phyloP scores from a whole-genome alignment of 2,329 filamentous ascomycete genomes.

The Alternaria gaisen region DNA sequence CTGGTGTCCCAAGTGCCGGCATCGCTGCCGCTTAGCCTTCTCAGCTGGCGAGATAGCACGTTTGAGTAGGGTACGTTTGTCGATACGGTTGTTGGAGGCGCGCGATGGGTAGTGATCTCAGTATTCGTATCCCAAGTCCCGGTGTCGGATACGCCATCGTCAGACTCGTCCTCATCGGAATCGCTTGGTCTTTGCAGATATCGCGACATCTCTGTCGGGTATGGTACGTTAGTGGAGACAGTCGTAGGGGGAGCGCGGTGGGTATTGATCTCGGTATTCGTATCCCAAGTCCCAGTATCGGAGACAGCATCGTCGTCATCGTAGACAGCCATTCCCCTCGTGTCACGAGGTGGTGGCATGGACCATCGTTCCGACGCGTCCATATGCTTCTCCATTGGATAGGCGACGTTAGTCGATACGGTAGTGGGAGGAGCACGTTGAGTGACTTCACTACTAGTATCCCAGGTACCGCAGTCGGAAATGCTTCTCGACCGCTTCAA shows the following conservation, averaged over 20 bases:
- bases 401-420: conserved; percentile 13
- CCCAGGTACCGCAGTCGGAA: conserved; percentile 15
- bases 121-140: conserved; percentile 13
- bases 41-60: conserved; percentile 3
- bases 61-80: conserved; percentile 15
- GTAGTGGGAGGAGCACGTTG: conserved; percentile 13
- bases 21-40: conserved; percentile 16
- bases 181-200: neutral
- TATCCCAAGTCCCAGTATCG: conserved; percentile 8
- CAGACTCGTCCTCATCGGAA: neutral
- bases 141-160: neutral
- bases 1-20: conserved; percentile 17
- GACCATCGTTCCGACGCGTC: conserved; percentile 4
- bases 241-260: conserved; percentile 14
- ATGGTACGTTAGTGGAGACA: conserved; percentile 17
- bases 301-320: neutral
- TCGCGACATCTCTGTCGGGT: conserved; percentile 2
- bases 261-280: conserved; percentile 7
- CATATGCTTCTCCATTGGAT: conserved; percentile 1
- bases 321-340: neutral
- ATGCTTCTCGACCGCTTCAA: conserved; percentile 13
- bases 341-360: conserved; percentile 4
- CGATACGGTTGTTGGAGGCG: conserved; percentile 14
- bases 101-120: conserved; percentile 8
- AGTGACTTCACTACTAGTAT: conserved; percentile 18